Conservation (phyloP, 2,329 filamentous ascomycete genomes). For the Fusarium subglutinans region DNA sequence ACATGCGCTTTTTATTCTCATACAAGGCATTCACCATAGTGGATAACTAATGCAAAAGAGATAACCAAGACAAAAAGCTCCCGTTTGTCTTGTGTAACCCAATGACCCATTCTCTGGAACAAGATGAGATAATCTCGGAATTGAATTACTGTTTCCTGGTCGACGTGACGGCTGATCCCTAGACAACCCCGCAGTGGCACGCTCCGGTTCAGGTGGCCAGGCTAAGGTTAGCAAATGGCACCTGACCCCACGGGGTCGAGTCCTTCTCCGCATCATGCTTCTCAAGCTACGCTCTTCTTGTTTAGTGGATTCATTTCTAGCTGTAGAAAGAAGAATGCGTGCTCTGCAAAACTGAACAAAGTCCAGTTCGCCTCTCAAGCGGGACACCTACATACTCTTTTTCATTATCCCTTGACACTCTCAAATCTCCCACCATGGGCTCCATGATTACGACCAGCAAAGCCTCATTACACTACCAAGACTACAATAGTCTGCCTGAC, state of each 20-base stretch:
- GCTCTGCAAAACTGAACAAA: background rate
- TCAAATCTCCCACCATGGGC: background rate
- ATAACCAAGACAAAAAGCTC: accelerated
- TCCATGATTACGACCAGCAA: background rate
- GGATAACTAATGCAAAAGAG: too few species aligned
- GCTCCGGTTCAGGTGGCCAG: background rate
- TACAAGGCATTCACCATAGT: background rate
- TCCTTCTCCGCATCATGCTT: background rate
- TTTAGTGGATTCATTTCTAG: background rate
- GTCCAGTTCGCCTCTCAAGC: background rate
- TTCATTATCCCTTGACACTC: too few species aligned
- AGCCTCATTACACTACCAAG: background rate
- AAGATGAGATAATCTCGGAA: background rate
- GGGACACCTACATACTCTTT: too few species aligned
- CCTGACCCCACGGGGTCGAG: background rate
- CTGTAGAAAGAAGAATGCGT: background rate
- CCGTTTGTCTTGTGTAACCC: background rate
- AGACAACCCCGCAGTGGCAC: background rate
- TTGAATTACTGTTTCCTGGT: background rate
- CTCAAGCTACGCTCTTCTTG: background rate
- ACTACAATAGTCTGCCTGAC: background rate
- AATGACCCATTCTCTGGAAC: background rate
- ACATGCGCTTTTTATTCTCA: background rate
- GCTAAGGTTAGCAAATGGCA: background rate
- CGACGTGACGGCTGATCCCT: background rate